These are phyloP conservation scores for bread wheat (Triticum aestivum) DNA, from an alignment of 176 grass and related monocot genomes.

Conservation along the genomic window DNA sequence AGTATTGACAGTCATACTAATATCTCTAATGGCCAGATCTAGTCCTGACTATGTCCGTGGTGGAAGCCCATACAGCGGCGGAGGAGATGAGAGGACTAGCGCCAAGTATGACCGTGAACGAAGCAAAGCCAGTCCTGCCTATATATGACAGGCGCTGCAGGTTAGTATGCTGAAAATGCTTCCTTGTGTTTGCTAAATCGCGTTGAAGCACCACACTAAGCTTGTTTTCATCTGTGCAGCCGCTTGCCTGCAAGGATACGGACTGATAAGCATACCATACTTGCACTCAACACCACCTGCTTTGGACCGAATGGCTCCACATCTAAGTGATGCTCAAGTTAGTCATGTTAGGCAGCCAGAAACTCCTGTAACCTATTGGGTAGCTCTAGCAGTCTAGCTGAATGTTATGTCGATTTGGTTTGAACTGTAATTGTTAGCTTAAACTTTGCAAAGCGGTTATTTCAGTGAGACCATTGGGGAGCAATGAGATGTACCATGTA, in stretches of 20 bases:
- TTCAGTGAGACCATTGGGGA: neutral
- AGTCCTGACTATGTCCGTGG: slow-evolving; percentile 61
- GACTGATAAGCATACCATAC: slow-evolving; percentile 8
- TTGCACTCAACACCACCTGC: neutral
- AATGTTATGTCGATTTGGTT: neutral
- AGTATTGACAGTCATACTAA: neutral
- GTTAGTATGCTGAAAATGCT: slow-evolving; percentile 2
- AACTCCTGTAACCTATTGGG: slow-evolving; percentile 17
- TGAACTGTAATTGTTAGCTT: neutral
- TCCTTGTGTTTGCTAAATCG: neutral
- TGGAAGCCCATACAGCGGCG: slow-evolving; percentile 37
- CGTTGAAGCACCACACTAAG: neutral
- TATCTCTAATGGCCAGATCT: slow-evolving; percentile 6
- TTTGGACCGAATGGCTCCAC: neutral
- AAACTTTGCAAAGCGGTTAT: neutral
- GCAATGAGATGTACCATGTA: neutral
- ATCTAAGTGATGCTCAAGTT: neutral
- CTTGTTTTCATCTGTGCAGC: slow-evolving; percentile 38
- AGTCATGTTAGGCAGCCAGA: slow-evolving; percentile 22
- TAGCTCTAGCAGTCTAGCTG: neutral
- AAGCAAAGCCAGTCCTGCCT: slow-evolving; percentile 44
- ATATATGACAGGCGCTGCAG: slow-evolving; percentile 45
- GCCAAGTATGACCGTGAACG: slow-evolving; percentile 44
- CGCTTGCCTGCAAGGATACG: slow-evolving; percentile 42
- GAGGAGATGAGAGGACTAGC: slow-evolving; percentile 45